Conservation (phyloP, 345 rosid genomes). For the Orychophragmus violaceus region DNA sequence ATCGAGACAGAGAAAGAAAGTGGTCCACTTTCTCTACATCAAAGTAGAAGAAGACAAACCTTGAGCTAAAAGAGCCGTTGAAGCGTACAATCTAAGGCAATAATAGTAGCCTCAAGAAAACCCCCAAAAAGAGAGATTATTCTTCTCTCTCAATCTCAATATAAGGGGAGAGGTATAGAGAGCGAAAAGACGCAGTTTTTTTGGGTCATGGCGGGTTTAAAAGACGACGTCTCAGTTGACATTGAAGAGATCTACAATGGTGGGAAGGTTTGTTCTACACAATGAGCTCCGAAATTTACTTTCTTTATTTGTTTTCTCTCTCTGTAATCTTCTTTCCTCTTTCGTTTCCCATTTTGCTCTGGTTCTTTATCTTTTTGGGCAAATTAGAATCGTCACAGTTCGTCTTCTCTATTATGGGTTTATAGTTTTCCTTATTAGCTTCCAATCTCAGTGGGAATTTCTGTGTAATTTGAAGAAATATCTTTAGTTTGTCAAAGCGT, state of each 20-base stretch:
- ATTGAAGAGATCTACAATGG: constrained; percentile 81
- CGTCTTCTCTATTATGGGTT: constrained; percentile 12
- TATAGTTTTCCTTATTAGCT: background rate
- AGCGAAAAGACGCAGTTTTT: background rate
- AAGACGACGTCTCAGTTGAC: constrained; percentile 52
- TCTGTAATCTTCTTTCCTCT: background rate
- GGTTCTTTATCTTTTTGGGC: background rate
- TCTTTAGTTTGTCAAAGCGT: background rate
- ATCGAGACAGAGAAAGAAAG: constrained; percentile 23
- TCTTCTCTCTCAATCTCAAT: background rate
- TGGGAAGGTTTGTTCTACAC: constrained; percentile 52
- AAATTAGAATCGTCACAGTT: background rate
- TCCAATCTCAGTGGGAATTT: background rate
- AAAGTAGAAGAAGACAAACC: constrained; percentile 13
- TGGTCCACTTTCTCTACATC: constrained; percentile 23
- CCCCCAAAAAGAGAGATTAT: background rate
- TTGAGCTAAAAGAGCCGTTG: constrained; percentile 30
- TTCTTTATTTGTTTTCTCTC: background rate
- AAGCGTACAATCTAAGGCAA: constrained; percentile 20
- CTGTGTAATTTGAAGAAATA: background rate
- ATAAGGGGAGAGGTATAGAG: background rate
- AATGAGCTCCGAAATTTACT: constrained; percentile 4
- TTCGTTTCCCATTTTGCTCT: background rate
- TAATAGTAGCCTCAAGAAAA: background rate
- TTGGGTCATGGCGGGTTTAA: constrained; percentile 54